These are phyloP conservation scores for Cyberlindnera xishuangbannaensis DNA, from an alignment of 805 yeast species.

Conservation along the genomic window DNA sequence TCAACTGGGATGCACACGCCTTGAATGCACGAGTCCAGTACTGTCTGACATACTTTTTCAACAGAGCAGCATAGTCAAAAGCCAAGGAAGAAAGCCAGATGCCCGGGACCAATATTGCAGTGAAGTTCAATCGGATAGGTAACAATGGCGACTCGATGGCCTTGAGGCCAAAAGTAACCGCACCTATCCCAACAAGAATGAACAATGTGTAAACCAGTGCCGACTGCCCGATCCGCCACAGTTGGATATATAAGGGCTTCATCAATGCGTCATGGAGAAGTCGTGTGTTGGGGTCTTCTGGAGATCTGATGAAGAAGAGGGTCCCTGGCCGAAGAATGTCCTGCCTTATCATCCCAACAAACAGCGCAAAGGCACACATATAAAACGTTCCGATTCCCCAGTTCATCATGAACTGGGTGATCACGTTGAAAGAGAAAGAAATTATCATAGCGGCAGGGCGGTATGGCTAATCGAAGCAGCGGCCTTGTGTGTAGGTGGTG, in stretches of 20 bases:
- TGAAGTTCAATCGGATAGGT: slow-evolving; percentile 13
- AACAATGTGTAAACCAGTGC: slow-evolving; percentile 70
- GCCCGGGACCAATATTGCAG: background rate
- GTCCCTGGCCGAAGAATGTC: slow-evolving; percentile 81
- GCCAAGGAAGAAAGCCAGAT: background rate
- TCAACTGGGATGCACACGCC: slow-evolving; percentile 46
- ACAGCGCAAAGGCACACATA: slow-evolving; percentile 83
- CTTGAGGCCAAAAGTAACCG: slow-evolving; percentile 20
- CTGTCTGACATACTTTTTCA: slow-evolving; percentile 34
- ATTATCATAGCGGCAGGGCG: too few relatives aligned
- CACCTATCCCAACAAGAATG: slow-evolving; percentile 71
- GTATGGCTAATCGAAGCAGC: too few relatives aligned
- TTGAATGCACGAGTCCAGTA: slow-evolving; percentile 63
- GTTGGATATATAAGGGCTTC: slow-evolving; percentile 65
- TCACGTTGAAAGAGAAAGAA: too few relatives aligned
- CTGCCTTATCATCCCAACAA: slow-evolving; percentile 76
- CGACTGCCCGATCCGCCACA: slow-evolving; percentile 66
- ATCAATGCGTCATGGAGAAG: slow-evolving; percentile 83
- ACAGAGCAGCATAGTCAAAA: slow-evolving; percentile 5
- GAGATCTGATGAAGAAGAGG: slow-evolving; percentile 84
- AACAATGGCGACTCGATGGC: slow-evolving; percentile 14
- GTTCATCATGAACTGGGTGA: too few relatives aligned
- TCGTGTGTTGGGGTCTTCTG: slow-evolving; percentile 88
- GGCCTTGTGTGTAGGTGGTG: too few relatives aligned
- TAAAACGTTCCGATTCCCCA: slow-evolving; percentile 64